These are phyloP conservation scores for Penicillium sp. DNA, from an alignment of 2,329 filamentous ascomycete species.

Conservation along the genomic window DNA sequence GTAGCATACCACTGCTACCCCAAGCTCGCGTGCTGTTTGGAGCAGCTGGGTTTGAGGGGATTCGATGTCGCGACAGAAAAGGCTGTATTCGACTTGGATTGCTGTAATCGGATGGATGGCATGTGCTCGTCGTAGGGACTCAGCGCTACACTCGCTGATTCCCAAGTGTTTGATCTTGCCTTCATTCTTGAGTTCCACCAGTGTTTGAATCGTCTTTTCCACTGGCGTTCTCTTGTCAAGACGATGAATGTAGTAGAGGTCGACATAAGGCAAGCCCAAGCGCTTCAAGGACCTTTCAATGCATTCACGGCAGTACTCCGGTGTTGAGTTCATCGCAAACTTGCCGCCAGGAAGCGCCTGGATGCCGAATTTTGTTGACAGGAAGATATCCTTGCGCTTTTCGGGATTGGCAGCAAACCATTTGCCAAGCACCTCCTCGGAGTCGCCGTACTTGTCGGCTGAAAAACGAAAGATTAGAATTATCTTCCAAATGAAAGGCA, in stretches of 20 bases:
- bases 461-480: background rate
- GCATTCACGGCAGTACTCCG: conserved; percentile 59
- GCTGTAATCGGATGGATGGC: conserved; percentile 52
- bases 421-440: conserved; percentile 43
- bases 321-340: conserved; percentile 59
- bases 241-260: conserved; percentile 71
- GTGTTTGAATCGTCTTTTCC: conserved; percentile 41
- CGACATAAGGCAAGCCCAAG: conserved; percentile 64
- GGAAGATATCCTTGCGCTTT: conserved; percentile 45
- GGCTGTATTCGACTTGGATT: conserved; percentile 59
- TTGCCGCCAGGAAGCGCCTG: conserved; percentile 62
- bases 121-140: conserved; percentile 40
- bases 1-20: conserved; percentile 58
- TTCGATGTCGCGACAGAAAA: conserved; percentile 39
- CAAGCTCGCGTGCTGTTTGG: conserved; percentile 32
- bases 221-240: conserved; percentile 45
- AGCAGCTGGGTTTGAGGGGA: conserved; percentile 17
- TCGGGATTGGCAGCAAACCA: conserved; percentile 43
- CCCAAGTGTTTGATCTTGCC: conserved; percentile 44
- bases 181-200: conserved; percentile 37
- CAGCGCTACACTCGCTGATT: conserved; percentile 41
- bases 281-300: conserved; percentile 60
- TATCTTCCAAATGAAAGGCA: background rate
- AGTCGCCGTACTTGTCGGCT: conserved; percentile 38
- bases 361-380: conserved; percentile 58